These are phyloP conservation scores for Cucumis melo DNA, from an alignment of 306 rosid species.

Conservation along the genomic window DNA sequence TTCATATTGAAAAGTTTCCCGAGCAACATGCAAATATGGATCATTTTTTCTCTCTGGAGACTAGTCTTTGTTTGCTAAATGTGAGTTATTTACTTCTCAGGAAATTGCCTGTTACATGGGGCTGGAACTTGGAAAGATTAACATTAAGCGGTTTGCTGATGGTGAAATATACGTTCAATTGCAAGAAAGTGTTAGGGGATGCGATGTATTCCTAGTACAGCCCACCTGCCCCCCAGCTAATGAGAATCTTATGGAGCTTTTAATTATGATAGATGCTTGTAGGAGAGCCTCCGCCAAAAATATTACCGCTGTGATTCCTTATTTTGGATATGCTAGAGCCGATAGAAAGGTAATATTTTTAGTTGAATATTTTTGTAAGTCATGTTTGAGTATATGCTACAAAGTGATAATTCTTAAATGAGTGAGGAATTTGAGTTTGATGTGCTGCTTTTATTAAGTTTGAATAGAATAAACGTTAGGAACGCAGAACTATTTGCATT, in stretches of 20 bases:
- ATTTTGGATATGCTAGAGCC: constrained; percentile 97
- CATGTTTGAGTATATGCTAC: background rate
- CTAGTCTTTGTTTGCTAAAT: constrained; percentile 2
- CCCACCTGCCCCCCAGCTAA: constrained; percentile 94
- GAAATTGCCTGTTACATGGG: constrained; percentile 97
- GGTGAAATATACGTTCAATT: constrained; percentile 89
- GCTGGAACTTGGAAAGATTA: constrained; percentile 69
- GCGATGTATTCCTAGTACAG: constrained; percentile 74
- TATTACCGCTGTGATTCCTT: constrained; percentile 86
- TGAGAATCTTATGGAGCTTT: constrained; percentile 92
- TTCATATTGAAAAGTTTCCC: background rate
- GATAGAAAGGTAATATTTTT: constrained; percentile 65
- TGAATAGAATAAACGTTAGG: background rate
- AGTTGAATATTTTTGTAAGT: background rate
- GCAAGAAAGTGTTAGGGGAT: constrained; percentile 96
- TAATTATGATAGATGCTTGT: constrained; percentile 86
- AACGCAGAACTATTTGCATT: background rate
- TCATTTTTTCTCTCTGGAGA: background rate
- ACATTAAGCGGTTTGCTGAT: constrained; percentile 83
- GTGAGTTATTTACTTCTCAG: constrained; percentile 19
- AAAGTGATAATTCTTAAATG: background rate
- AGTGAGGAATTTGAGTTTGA: background rate
- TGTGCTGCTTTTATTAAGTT: background rate
- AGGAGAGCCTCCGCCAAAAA: constrained; percentile 91
- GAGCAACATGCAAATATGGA: background rate